Evolutionary conservation across 352 stramenopile species (phyloP), one percentile per base, ranked within the genome.

Genomic region (Globisporangium parvum): DNA sequence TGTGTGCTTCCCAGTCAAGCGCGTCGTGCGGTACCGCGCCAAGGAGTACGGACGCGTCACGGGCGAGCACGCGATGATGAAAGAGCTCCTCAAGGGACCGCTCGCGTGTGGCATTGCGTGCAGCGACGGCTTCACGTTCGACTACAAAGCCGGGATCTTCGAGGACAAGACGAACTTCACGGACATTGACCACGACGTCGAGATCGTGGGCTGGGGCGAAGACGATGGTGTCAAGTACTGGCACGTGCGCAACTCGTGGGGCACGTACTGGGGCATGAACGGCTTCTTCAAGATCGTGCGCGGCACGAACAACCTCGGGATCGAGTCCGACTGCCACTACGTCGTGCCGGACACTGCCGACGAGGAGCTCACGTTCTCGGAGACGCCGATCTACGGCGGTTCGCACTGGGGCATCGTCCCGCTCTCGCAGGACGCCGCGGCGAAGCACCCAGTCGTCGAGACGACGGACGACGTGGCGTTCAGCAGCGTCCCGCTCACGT

Each of bases 231-330:
- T 93, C 60, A 95, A 96, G 73, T 99, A 97, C 73, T 99, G 96
- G 96, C 94, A 98, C 71, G 77, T 98, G 33, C 91, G 96, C 55
- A 98, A 99, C 86, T 89, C 88, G 62, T 83, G 97, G 93, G 96
- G 96, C 37, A 91, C 73, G 14, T 91, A 90, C 63, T 98, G 94
- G 95, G 96, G 96, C 37, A 96, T 98, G 82, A 96, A 97, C 55
- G 96, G 96, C 37, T 99, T 96, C 65, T 97, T 98, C 72, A 90
- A 96, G 63, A 91, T 99, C 60, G 74, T 95, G 24, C 79, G 87
- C 12, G 93, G 93, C 24, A 86, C 79, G 21, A 97, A 98, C 87
- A 95, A 97, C 61, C 67, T 97, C 8, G 80, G 68, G 14, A 93
- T 97, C 21, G 89, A 97, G 55, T 61, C 60, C 17, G 70, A 94